Evolutionary conservation across 2,329 filamentous ascomycete species (phyloP).

Genomic region (Thielaviopsis punctulata): DNA sequence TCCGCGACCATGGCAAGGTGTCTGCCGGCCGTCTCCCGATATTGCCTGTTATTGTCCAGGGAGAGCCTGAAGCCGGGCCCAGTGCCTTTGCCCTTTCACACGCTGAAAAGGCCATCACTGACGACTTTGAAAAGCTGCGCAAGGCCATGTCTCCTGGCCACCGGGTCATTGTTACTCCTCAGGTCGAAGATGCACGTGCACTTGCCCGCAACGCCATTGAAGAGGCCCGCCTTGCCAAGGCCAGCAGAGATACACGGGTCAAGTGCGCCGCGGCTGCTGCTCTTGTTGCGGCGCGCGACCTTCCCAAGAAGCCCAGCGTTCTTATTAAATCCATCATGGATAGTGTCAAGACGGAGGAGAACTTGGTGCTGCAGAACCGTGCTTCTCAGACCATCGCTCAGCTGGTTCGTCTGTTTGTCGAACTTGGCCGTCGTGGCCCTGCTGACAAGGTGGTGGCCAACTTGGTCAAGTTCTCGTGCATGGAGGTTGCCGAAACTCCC

Average conservation of each 20-base stretch:
- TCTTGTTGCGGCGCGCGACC: slow-evolving; percentile 66
- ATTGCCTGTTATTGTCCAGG: slow-evolving; percentile 82
- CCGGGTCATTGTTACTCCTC: slow-evolving; percentile 64
- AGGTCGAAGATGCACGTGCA: slow-evolving; percentile 59
- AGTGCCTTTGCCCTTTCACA: slow-evolving; percentile 79
- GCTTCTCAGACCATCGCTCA: slow-evolving; percentile 72
- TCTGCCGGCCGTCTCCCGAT: slow-evolving; percentile 56
- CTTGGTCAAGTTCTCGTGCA: slow-evolving; percentile 90
- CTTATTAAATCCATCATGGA: slow-evolving; percentile 98
- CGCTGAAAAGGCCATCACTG: slow-evolving; percentile 70
- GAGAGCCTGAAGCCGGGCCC: slow-evolving; percentile 77
- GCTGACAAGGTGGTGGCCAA: slow-evolving; percentile 95
- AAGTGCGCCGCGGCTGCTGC: slow-evolving; percentile 75
- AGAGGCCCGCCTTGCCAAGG: slow-evolving; percentile 64
- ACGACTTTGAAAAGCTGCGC: slow-evolving; percentile 78
- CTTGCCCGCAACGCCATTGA: slow-evolving; percentile 56
- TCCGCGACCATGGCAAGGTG: slow-evolving; percentile 79
- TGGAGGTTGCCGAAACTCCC: slow-evolving; percentile 92
- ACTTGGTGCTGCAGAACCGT: slow-evolving; percentile 68
- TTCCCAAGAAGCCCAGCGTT: slow-evolving; percentile 84
- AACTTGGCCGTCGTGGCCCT: slow-evolving; percentile 61
- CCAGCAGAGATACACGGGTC: slow-evolving; percentile 69
- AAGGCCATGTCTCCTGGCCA: slow-evolving; percentile 80
- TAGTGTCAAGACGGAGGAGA: slow-evolving; percentile 90
- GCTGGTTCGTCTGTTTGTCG: slow-evolving; percentile 73